phyloP scores from a whole-genome alignment of 192 early-diverging fungal genomes.

The Entophlyctis helioformis region DNA sequence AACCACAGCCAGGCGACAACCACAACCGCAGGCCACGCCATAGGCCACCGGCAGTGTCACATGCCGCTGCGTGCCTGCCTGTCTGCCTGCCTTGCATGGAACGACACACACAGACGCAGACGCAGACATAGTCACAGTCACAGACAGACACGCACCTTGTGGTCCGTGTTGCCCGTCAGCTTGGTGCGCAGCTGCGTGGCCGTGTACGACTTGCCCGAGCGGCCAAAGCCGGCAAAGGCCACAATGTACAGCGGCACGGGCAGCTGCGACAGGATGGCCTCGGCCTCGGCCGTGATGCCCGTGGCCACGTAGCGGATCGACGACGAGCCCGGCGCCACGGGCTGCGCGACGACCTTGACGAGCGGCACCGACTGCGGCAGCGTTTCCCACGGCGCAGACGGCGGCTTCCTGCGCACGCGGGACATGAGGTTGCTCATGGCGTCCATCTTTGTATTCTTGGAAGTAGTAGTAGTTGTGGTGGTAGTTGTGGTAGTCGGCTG shows the following conservation, averaged over 20 bases:
- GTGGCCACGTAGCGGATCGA: slow-evolving; percentile 28
- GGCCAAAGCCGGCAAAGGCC: slow-evolving; percentile 38
- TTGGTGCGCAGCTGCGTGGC: slow-evolving; percentile 17
- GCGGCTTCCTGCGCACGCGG: slow-evolving; percentile 5
- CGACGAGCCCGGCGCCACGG: slow-evolving; percentile 8
- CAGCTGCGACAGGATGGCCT: slow-evolving; percentile 22
- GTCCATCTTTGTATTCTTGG: too few species aligned
- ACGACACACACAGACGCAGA: too few species aligned
- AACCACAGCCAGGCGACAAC: too few species aligned
- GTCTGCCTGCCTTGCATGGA: too few species aligned
- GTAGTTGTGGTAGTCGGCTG: too few species aligned
- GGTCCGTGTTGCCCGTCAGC: slow-evolving; percentile 21
- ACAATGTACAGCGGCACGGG: slow-evolving; percentile 29
- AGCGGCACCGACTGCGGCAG: slow-evolving; percentile 27
- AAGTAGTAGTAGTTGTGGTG: too few species aligned
- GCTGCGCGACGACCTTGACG: slow-evolving; percentile 20
- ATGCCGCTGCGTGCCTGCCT: too few species aligned
- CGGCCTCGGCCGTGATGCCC: slow-evolving; percentile 34
- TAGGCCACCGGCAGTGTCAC: too few species aligned
- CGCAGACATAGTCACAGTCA: too few species aligned
- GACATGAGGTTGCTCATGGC: slow-evolving; percentile 15
- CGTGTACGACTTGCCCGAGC: slow-evolving; percentile 30
- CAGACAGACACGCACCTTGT: slow-evolving; percentile 7
- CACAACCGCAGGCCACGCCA: too few species aligned
- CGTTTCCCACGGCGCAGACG: slow-evolving; percentile 16